Evolutionary conservation across 2,329 filamentous ascomycete genomes (phyloP), one percentile per base, ranked within the genome.

Genomic region (Cytospora piceicola): DNA sequence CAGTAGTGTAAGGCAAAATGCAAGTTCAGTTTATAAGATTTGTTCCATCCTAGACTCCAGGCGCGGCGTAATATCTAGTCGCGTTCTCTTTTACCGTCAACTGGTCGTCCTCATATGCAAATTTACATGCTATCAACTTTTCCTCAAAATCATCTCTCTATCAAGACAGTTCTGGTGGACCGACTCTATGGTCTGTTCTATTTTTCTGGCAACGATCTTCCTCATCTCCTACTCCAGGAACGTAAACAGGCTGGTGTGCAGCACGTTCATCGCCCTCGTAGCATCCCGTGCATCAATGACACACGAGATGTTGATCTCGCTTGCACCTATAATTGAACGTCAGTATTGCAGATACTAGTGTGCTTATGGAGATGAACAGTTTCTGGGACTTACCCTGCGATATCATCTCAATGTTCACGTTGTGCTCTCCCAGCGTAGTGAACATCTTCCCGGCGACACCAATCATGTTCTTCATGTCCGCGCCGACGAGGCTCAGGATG

Each of bases 331-430:
- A 24, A 1, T 7, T n/a, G 20, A 6, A 39, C 14, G 27, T 57
- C 36, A 39, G 39, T 61, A 4, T 11, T 7, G 6, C 20, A 24
- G 32, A 1, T 62, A 58, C 5, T 12, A 36, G 24, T 53, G 36
- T 54, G 34, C 30, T 15, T 24, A 32, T 17, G 8, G 29, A 53
- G 24, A 24, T 30, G 36, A 32, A 34, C 59, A 34, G 17, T 17
- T 27, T 20, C 51, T 30, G 11, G 6, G 66, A 73, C 83, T 73
- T 83, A 94, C 95, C 95, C 81, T 99, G 95, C 29, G 93, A 97
- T 71, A 99, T 99, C 95, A 99, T 99, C 80, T 99, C 95, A 72
- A 99, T 93, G 76, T 99, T 99, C 75, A 99, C 89, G 72, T 92
- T 91, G 76, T 97, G 91, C 75, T 97, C 92, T 53, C 95, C 95